Evolutionary conservation across 768 basidiomycete species (phyloP), one percentile per base, ranked within the genome.

Genomic region (Hygrophoropsis aurantiaca): DNA sequence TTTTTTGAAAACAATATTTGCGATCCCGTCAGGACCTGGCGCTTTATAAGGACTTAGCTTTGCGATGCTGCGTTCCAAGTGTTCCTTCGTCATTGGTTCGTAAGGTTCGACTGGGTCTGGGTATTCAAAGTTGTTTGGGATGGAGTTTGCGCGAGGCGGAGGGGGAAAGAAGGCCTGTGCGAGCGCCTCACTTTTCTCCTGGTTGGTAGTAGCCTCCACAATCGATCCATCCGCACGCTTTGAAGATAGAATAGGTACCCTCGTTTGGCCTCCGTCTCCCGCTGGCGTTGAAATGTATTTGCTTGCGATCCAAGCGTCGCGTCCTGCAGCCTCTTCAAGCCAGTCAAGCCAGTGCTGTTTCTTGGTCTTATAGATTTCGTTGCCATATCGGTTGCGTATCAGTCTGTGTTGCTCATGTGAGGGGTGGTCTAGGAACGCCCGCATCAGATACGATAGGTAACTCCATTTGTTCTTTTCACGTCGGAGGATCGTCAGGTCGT

Each of bases 131-230:
- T 59, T 40, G 0, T 33, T 11, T 23, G 51, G 53, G 0, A 30
- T 15, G 0, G 44, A 26, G 4, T 2, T 11, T 32, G 13, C 13
- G 27, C 7, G 7, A 30, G 27, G 27, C 6, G 50, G 54, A 19
- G 49, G 46, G 3, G 45, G 34, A 47, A 74, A 73, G 58, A 73
- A 73, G 0, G 53, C 49, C 4, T 20, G 58, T 50, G 27, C 27
- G 13, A 30, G 27, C 27, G 46, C 34, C 0, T 37, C 27, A 16
- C 52, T 54, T 34, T n/a, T 62, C 58, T 0, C 44, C 48, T 4
- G 23, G 33, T 26, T 62, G 60, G 15, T 19, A 11, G 1, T 30
- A 7, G 18, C 32, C 6, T 21, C 40, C 3, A 6, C 1, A 13
- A 7, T 16, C 2, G n/a, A 19, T 3, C 35, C 25, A 3, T 47